Evolutionary conservation across 441 rosid genomes (phyloP).

Genomic region (Adansonia rubrostipa): DNA sequence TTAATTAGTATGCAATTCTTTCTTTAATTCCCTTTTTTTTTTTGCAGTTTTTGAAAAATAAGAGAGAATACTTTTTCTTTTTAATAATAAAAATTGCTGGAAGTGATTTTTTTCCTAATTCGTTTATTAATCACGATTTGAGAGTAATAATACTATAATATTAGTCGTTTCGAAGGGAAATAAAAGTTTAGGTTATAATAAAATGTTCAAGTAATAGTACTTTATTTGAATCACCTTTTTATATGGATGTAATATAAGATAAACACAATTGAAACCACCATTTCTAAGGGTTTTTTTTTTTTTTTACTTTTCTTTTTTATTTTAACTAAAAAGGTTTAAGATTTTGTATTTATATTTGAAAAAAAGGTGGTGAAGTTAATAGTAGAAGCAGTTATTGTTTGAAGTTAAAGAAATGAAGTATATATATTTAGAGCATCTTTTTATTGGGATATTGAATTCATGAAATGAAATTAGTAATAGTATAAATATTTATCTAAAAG

Average conservation of each 20-base stretch:
- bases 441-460: slow-evolving; percentile 20
- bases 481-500: slow-evolving; percentile 14
- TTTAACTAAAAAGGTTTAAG: no score
- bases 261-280: not conserved
- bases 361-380: no score
- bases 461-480: not conserved
- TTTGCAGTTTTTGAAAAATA: not conserved
- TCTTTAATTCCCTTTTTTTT: not conserved
- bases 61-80: not conserved
- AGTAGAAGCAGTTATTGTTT: not conserved
- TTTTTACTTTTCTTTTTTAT: not conserved
- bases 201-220: no score
- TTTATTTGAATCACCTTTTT: no score
- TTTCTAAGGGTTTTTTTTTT: not conserved
- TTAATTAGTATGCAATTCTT: not conserved
- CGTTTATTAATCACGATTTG: not conserved
- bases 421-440: not conserved
- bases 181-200: no score
- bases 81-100: not conserved
- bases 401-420: not conserved
- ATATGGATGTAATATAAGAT: no score
- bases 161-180: no score
- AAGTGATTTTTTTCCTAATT: not conserved
- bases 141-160: no score
- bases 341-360: not conserved